A percentile compares a stretch with the other conserved stretches of the same genome.
Conservation (phyloP, 306 rosid genomes). For the Crataegus laevigata region DNA sequence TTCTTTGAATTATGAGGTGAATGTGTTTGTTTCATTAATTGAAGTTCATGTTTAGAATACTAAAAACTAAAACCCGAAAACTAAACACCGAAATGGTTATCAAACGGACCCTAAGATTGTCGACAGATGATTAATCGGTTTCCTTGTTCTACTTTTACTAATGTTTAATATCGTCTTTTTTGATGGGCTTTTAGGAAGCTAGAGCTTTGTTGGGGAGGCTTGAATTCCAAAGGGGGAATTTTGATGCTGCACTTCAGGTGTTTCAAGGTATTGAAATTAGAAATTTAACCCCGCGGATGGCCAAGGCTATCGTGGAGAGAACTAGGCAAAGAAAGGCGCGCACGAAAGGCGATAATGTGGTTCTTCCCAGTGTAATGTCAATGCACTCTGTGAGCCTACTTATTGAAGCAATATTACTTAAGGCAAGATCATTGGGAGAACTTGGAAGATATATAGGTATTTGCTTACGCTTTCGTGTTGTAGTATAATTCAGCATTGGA, state of each 20-base stretch:
- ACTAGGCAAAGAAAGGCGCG: slow-evolving; percentile 47
- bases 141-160: not conserved
- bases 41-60: not conserved
- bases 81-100: too few species aligned
- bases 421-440: slow-evolving; percentile 76
- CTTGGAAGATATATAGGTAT: slow-evolving; percentile 62
- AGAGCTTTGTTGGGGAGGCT: slow-evolving; percentile 95
- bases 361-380: slow-evolving; percentile 61
- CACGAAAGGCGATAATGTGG: slow-evolving; percentile 39
- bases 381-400: slow-evolving; percentile 91
- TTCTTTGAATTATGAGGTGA: slow-evolving; percentile 88
- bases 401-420: slow-evolving; percentile 82
- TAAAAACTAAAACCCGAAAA: too few species aligned
- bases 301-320: slow-evolving; percentile 58
- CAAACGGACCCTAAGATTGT: too few species aligned
- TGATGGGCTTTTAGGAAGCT: slow-evolving; percentile 62
- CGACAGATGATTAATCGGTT: not conserved
- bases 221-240: slow-evolving; percentile 88
- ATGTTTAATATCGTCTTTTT: not conserved
- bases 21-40: not conserved
- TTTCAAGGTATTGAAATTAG: slow-evolving; percentile 80
- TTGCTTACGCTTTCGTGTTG: too few species aligned
- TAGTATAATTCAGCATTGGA: not conserved
- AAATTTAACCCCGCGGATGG: slow-evolving; percentile 65
- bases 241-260: slow-evolving; percentile 79